These are phyloP conservation scores for Aaosphaeria arxii DNA, from an alignment of 2,329 filamentous ascomycete genomes.

Conservation along the genomic window DNA sequence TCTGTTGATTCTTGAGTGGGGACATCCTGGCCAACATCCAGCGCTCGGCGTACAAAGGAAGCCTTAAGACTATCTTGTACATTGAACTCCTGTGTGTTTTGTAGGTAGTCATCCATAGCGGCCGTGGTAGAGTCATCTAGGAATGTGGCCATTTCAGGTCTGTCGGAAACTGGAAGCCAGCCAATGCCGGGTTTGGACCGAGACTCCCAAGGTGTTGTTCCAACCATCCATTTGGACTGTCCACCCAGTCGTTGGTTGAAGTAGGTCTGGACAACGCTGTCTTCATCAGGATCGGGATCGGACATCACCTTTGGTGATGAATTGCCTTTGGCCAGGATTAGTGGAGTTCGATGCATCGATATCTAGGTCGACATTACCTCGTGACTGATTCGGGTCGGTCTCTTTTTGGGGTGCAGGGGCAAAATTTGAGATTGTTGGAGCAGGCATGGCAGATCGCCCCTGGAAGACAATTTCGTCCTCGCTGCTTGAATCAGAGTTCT, in stretches of 20 bases:
- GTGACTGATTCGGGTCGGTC: too few relatives aligned
- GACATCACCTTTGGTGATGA: too few relatives aligned
- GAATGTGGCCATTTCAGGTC: constrained; percentile 19
- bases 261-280: constrained; percentile 15
- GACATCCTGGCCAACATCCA: constrained; percentile 29
- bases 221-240: constrained; percentile 27
- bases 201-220: constrained; percentile 28
- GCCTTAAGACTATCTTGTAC: constrained; percentile 24
- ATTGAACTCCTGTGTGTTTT: constrained; percentile 57
- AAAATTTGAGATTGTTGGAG: too few relatives aligned
- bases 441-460: constrained; percentile 19
- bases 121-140: constrained; percentile 18
- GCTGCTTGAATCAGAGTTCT: background rate
- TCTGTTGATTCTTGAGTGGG: constrained; percentile 15
- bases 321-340: too few relatives aligned
- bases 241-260: constrained; percentile 25
- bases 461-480: constrained; percentile 63
- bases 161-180: constrained; percentile 25
- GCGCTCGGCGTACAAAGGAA: constrained; percentile 30
- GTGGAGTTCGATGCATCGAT: too few relatives aligned
- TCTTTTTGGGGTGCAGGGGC: too few relatives aligned
- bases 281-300: constrained; percentile 16
- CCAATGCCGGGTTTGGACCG: constrained; percentile 35
- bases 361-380: too few relatives aligned
- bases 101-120: constrained; percentile 67